Base-by-base conservation (phyloP, 768 basidiomycete species). In the Sporobolomyces pararoseus region DNA sequence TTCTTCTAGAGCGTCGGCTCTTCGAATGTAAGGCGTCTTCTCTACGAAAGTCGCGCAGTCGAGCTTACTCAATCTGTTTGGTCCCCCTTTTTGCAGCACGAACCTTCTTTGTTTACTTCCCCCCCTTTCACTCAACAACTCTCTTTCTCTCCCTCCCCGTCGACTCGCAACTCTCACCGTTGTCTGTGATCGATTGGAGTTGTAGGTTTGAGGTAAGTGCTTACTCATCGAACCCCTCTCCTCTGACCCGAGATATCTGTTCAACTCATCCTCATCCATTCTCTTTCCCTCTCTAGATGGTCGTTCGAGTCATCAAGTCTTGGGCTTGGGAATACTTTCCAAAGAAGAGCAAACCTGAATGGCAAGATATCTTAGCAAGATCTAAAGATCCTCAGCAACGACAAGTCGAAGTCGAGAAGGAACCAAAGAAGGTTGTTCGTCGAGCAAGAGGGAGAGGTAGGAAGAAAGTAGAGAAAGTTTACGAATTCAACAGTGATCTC, bases 391-490 rank as follows among this genome's bases (percentile, higher is more conserved):
- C 23, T 50, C 49, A 50, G 10, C 49, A 4, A 29, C 53, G 14
- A n/a, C 55, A 57, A 44, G n/a, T n/a, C n/a, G 57, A 59, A 59
- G 57, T 10, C 23, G n/a, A 57, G 14, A 35, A 23, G 29, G 21
- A 32, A n/a, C n/a, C n/a, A 37, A 35, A 50, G 49, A 50, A 50
- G n/a, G 13, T n/a, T 21, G 13, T 12, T 27, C 49, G 49, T 23
- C 49, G 49, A 12, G 10, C 23, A 10, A 21, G 49, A 10, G n/a
- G 27, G 49, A 23, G 10, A n/a, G n/a, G n/a, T n/a, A n/a, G n/a
- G 27, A 52, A 52, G 12, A 52, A 52, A 27, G 21, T 9, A 13
- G 27, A 29, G 13, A 52, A 52, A 29, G 23, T 7, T 21, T 52
- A 25, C 23, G 6, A 7, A 34, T 52, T 29, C 25, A 27, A 10